Conservation (phyloP, 2,329 filamentous ascomycete species). For the Geosmithia morbida region DNA sequence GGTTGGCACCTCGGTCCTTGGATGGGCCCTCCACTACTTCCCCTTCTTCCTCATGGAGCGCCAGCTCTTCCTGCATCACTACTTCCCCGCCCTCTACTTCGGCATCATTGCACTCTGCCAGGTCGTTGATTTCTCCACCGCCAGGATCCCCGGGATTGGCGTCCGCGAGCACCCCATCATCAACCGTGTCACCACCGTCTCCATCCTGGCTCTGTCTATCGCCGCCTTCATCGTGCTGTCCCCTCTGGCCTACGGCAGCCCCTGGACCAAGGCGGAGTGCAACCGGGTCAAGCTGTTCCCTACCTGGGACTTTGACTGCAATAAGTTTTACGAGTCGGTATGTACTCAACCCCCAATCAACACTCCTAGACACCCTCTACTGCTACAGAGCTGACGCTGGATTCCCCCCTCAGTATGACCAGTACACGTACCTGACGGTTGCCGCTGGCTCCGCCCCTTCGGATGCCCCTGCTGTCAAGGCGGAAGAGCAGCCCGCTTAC, state of each 20-base stretch:
- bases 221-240: slow-evolving; percentile 73
- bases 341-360: slow-evolving; percentile 26
- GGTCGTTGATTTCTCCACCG: slow-evolving; percentile 71
- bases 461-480: slow-evolving; percentile 3
- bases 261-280: slow-evolving; percentile 85
- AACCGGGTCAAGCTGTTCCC: slow-evolving; percentile 72
- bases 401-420: slow-evolving; percentile 23
- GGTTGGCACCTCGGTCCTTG: slow-evolving; percentile 76
- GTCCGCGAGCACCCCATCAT: slow-evolving; percentile 53
- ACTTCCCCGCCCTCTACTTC: slow-evolving; percentile 94
- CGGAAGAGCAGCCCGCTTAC: not conserved
- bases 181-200: slow-evolving; percentile 58
- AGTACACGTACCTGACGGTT: slow-evolving; percentile 21
- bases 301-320: slow-evolving; percentile 97
- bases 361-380: not conserved
- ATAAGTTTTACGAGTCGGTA: slow-evolving; percentile 77
- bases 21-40: slow-evolving; percentile 97
- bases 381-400: not conserved
- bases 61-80: slow-evolving; percentile 96
- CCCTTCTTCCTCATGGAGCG: slow-evolving; percentile 97
- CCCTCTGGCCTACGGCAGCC: slow-evolving; percentile 82
- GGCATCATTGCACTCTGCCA: slow-evolving; percentile 82
- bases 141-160: slow-evolving; percentile 54
- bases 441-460: slow-evolving; percentile 12
- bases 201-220: slow-evolving; percentile 61